A percentile compares a stretch with the other conserved stretches of the same genome.
Evolutionary conservation across 2,329 filamentous ascomycete species (phyloP).

Genomic region (Emydomyces testavorans): DNA sequence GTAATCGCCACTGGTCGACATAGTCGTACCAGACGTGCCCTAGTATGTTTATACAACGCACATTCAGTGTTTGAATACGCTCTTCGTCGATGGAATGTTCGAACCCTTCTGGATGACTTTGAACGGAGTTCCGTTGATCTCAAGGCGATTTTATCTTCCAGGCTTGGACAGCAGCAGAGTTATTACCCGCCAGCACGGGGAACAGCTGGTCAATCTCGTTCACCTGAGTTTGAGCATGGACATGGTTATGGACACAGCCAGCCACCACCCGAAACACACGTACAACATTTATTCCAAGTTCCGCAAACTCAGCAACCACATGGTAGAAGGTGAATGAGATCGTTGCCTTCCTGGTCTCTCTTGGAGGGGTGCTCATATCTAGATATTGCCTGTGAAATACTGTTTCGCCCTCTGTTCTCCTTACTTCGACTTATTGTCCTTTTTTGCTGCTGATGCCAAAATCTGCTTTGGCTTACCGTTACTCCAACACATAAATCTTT

Average conservation of each 20-base stretch:
- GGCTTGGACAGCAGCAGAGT: not conserved
- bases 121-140: constrained; percentile 23
- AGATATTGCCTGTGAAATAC: too few species aligned
- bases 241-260: not conserved
- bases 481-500: too few species aligned
- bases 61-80: constrained; percentile 27
- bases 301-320: not conserved
- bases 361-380: too few species aligned
- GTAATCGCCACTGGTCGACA: constrained; percentile 23
- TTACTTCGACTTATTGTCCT: too few species aligned
- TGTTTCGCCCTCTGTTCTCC: too few species aligned
- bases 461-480: too few species aligned
- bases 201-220: not conserved
- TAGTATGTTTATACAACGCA: constrained; percentile 25
- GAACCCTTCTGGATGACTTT: constrained; percentile 24
- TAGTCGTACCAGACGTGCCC: constrained; percentile 26
- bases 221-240: not conserved
- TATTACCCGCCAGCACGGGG: not conserved
- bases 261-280: not conserved
- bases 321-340: too few species aligned
- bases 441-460: too few species aligned
- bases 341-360: not conserved
- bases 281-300: not conserved
- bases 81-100: constrained; percentile 27
- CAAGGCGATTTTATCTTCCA: constrained; percentile 19